These are phyloP conservation scores for Entomortierella beljakovae DNA, from an alignment of 192 early-diverging fungal species.

Conservation along the genomic window DNA sequence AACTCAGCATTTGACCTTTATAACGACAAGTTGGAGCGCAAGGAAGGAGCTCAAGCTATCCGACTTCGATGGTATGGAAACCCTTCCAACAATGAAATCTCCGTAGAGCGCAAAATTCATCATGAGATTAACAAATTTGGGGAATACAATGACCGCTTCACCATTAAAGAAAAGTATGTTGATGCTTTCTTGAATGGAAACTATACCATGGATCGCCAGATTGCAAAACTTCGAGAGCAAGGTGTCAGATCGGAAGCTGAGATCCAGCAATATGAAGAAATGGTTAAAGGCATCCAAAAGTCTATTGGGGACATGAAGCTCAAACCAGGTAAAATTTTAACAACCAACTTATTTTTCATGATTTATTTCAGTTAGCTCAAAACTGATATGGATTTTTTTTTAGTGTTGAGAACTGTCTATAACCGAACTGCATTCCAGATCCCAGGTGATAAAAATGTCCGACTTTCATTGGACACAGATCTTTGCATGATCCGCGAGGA, in stretches of 20 bases:
- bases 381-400: not conserved
- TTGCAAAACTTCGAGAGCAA: slow-evolving; percentile 82
- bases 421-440: slow-evolving; percentile 99
- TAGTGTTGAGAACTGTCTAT: slow-evolving; percentile 90
- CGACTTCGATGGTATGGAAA: slow-evolving; percentile 96
- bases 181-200: slow-evolving; percentile 86
- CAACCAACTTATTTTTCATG: not conserved
- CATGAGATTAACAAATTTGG: slow-evolving; percentile 78
- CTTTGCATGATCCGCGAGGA: slow-evolving; percentile 97
- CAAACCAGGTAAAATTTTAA: slow-evolving; percentile 58
- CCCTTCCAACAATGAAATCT: slow-evolving; percentile 79
- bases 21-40: slow-evolving; percentile 85
- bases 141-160: slow-evolving; percentile 92
- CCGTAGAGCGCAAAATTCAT: slow-evolving; percentile 74
- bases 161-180: slow-evolving; percentile 94
- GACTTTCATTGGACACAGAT: slow-evolving; percentile 96
- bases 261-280: slow-evolving; percentile 72
- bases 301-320: slow-evolving; percentile 74
- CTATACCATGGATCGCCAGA: slow-evolving; percentile 76
- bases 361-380: slow-evolving; percentile 1
- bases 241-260: slow-evolving; percentile 81
- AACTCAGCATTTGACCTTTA: slow-evolving; percentile 91
- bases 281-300: slow-evolving; percentile 79
- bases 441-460: slow-evolving; percentile 92
- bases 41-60: slow-evolving; percentile 90